Conservation (phyloP, 257 asterid species). For the Primulina eburnea region DNA sequence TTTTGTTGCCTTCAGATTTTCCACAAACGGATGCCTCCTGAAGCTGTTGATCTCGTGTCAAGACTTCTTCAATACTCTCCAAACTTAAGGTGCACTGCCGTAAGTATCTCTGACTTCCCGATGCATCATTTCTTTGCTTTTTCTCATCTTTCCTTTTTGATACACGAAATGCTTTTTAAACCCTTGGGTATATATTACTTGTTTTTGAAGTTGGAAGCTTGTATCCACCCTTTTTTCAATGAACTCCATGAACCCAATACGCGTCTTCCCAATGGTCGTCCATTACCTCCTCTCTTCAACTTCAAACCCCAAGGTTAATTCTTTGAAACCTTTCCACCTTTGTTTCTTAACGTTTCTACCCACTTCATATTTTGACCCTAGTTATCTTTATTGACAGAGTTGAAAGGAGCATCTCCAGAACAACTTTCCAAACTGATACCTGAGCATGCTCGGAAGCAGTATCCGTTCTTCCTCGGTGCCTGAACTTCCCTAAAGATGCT, state of each 20-base stretch:
- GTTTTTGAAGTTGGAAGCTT: conserved; percentile 61
- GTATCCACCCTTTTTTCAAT: conserved; percentile 63
- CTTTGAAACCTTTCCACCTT: neutral
- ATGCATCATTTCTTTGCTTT: neutral
- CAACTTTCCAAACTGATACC: conserved; percentile 64
- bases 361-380: neutral
- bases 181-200: conserved; percentile 1
- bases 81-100: conserved; percentile 73
- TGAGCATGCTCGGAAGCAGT: conserved; percentile 72
- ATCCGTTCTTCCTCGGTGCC: conserved; percentile 32
- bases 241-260: conserved; percentile 62
- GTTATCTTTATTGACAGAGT: conserved; percentile 39
- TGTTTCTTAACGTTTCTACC: neutral
- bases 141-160: neutral
- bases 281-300: conserved; percentile 75
- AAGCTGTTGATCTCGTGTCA: conserved; percentile 84
- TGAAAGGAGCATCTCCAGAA: conserved; percentile 67
- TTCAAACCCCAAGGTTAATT: conserved; percentile 59
- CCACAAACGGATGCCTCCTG: conserved; percentile 80
- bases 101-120: conserved; percentile 39
- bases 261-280: conserved; percentile 70
- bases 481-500: conserved; percentile 27
- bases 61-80: conserved; percentile 95
- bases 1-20: conserved; percentile 47
- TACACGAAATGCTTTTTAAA: neutral